These are phyloP conservation scores for Ogataea minuta DNA, from an alignment of 805 yeast genomes.

Conservation along the genomic window DNA sequence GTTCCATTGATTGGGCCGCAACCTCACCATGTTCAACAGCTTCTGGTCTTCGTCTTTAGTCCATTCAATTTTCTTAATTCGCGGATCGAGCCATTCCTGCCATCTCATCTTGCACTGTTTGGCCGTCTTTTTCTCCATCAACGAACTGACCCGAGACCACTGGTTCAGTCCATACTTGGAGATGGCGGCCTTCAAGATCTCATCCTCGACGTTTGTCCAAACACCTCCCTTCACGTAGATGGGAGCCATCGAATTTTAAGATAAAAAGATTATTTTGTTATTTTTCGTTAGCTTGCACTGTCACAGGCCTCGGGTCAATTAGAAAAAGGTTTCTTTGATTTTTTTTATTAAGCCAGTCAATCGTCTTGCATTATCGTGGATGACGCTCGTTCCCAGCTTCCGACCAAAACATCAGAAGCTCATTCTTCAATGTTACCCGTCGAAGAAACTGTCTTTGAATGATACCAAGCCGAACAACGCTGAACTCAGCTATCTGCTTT, in stretches of 20 bases:
- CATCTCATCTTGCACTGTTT: constrained; percentile 91
- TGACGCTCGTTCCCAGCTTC: constrained; percentile 22
- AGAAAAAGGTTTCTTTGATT: constrained; percentile 12
- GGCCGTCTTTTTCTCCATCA: constrained; percentile 81
- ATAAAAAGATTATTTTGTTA: background rate
- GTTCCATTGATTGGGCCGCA: constrained; percentile 93
- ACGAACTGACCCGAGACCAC: constrained; percentile 90
- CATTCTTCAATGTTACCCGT: constrained; percentile 91
- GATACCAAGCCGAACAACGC: constrained; percentile 93
- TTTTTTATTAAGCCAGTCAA: too few relatives aligned
- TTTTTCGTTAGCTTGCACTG: constrained; percentile 4
- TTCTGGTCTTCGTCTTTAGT: constrained; percentile 71
- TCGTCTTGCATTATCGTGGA: background rate
- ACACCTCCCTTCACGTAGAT: constrained; percentile 82
- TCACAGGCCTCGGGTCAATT: constrained; percentile 8
- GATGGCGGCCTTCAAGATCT: constrained; percentile 85
- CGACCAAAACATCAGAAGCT: constrained; percentile 84
- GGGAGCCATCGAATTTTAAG: constrained; percentile 45
- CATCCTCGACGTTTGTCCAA: constrained; percentile 87
- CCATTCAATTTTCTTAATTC: constrained; percentile 65
- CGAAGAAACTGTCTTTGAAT: constrained; percentile 51
- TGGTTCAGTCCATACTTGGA: constrained; percentile 91
- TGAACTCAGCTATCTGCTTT: constrained; percentile 81
- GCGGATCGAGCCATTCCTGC: constrained; percentile 84
- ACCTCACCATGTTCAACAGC: constrained; percentile 60